Evolutionary conservation across 345 rosid genomes (phyloP), one percentile per base, ranked within the genome.

Genomic region (Pugionium cornutum): DNA sequence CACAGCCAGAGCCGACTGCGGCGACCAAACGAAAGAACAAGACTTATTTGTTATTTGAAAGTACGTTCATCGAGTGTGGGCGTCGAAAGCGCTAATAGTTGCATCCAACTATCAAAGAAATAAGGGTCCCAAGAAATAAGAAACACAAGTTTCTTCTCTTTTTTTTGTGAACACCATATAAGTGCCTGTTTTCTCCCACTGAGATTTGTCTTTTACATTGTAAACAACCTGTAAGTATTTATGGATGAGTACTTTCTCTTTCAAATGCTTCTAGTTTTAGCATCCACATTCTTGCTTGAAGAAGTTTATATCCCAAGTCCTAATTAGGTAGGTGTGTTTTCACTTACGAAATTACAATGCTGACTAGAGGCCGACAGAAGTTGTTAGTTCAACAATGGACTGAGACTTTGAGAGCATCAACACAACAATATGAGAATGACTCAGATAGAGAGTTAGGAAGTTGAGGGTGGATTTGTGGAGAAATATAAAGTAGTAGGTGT

Each of bases 21-120:
- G 18, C 18, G 18, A 18, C 18, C 18, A 18, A 18, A 18, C 18
- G 0, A 18, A n/a, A n/a, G n/a, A n/a, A 6, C 8, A 37, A 33
- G 36, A 35, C 27, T 1, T 52, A 44, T 45, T 36, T 0, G 48
- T 7, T 47, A 70, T 62, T 26, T n/a, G 46, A 47, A 63, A 27
- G 28, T 50, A 55, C 69, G 48, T 56, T 71, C 32, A 69, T 71
- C 69, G 75, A 71, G 52, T 71, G 44, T 55, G 58, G 50, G 55
- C 45, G 46, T 48, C 75, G 8, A 4, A 37, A 7, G 43, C 45
- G 67, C 5, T 9, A 58, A 61, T 58, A 68, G 72, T 53, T 62
- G 67, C 35, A 62, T 70, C 45, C 75, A 70, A 71, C 75, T 71
- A 71, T 71, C 36, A 71, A 63, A 56, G 26, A 30, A 30, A 62